Conservation (phyloP, 2,329 filamentous ascomycete species). For the Penicillium rolfsii region DNA sequence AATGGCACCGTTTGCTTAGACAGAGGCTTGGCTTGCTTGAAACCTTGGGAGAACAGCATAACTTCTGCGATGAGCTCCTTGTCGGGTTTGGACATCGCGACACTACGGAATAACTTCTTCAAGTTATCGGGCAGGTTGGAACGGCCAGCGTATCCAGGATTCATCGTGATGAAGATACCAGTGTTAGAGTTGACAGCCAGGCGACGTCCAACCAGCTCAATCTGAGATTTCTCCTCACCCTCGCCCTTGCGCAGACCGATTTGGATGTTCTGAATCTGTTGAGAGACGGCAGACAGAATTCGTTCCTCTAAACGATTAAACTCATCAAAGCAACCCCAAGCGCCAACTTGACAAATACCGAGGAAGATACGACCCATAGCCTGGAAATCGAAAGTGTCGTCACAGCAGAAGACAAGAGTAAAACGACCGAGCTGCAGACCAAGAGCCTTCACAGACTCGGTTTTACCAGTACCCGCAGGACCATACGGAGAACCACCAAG, state of each 20-base stretch:
- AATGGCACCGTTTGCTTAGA: constrained; percentile 97
- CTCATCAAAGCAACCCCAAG: constrained; percentile 99
- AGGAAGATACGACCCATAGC: constrained; percentile 99
- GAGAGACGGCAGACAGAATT: constrained; percentile 95
- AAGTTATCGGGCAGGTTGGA: constrained; percentile 98
- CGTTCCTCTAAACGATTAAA: constrained; percentile 99
- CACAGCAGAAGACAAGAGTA: constrained; percentile 98
- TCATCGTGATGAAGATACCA: constrained; percentile 99
- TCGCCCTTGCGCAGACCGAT: constrained; percentile 85
- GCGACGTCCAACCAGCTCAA: constrained; percentile 91
- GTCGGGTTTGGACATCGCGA: constrained; percentile 99
- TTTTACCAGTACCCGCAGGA: constrained; percentile 97
- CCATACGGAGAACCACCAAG: constrained; percentile 97
- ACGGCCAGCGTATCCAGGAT: constrained; percentile 95
- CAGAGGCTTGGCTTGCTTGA: constrained; percentile 90
- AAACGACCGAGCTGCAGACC: constrained; percentile 96
- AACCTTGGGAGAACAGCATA: constrained; percentile 99
- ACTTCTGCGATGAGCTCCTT: constrained; percentile 99
- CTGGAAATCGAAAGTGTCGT: constrained; percentile 99
- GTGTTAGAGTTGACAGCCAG: constrained; percentile 89
- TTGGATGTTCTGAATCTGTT: constrained; percentile 99
- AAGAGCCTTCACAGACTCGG: constrained; percentile 96
- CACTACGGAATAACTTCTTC: constrained; percentile 99
- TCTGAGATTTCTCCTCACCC: constrained; percentile 81
- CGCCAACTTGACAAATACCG: constrained; percentile 97